Conservation (phyloP, 2,329 filamentous ascomycete genomes). For the Ascochyta lentis region DNA sequence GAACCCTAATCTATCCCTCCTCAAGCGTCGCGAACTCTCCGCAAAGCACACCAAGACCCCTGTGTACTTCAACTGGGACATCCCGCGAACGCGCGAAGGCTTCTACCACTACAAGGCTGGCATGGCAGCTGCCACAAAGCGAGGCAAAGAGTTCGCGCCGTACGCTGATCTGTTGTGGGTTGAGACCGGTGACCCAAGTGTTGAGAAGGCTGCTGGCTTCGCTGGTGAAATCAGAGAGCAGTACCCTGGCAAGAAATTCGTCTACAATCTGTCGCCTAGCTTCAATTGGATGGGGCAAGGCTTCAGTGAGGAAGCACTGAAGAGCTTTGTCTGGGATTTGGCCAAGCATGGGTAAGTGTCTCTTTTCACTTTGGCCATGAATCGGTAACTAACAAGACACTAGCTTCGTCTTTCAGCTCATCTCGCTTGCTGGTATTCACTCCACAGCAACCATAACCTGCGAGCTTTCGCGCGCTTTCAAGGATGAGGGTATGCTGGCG, state of each 20-base stretch:
- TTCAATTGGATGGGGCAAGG: slow-evolving; percentile 99
- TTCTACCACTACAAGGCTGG: slow-evolving; percentile 90
- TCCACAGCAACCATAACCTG: slow-evolving; percentile 68
- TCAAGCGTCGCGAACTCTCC: slow-evolving; percentile 76
- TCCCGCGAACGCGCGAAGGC: slow-evolving; percentile 90
- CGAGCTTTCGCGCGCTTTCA: slow-evolving; percentile 83
- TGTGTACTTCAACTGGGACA: slow-evolving; percentile 87
- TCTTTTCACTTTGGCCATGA: slow-evolving; percentile 54
- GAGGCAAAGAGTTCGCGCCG: slow-evolving; percentile 87
- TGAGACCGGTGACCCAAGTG: slow-evolving; percentile 88
- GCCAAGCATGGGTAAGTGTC: slow-evolving; percentile 78
- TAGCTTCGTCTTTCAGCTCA: slow-evolving; percentile 68
- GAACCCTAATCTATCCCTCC: slow-evolving; percentile 78
- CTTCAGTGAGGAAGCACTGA: slow-evolving; percentile 81
- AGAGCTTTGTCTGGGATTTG: slow-evolving; percentile 95
- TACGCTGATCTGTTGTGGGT: slow-evolving; percentile 97
- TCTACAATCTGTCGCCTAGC: slow-evolving; percentile 94
- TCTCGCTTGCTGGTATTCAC: slow-evolving; percentile 70
- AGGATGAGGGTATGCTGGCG: slow-evolving; percentile 91
- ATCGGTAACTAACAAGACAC: not conserved
- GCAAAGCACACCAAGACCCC: slow-evolving; percentile 69
- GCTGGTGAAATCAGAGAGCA: slow-evolving; percentile 74
- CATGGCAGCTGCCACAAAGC: slow-evolving; percentile 87
- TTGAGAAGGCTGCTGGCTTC: slow-evolving; percentile 76
- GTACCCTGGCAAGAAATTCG: slow-evolving; percentile 82